A percentile compares a stretch with the other conserved stretches of the same genome.
Conservation (phyloP, 192 early-diverging fungal species). For the Glomus cerebriforme region DNA sequence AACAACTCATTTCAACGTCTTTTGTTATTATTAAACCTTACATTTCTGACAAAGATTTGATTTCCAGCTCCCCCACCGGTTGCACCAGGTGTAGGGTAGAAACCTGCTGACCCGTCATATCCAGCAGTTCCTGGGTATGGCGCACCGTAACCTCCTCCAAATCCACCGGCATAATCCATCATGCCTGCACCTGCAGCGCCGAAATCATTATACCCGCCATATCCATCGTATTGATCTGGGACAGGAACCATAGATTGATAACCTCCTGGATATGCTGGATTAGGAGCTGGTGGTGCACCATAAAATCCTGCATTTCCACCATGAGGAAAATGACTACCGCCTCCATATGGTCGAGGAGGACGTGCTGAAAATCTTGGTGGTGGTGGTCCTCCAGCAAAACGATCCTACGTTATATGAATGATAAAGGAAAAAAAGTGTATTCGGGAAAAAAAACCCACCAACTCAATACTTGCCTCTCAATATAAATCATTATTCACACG, state of each 20-base stretch:
- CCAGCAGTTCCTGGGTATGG: constrained; percentile 18
- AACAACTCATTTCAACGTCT: not conserved
- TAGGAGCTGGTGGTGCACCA: not conserved
- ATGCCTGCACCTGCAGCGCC: constrained; percentile 31
- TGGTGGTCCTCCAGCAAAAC: constrained; percentile 38
- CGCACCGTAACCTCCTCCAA: constrained; percentile 23
- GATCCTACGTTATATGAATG: constrained; percentile 34
- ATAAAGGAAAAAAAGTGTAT: constrained; percentile 8
- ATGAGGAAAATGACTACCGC: constrained; percentile 14
- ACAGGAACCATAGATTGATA: constrained; percentile 19
- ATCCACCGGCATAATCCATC: constrained; percentile 35
- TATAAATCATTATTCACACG: not conserved
- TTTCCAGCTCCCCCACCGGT: constrained; percentile 35
- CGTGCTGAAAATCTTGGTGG: constrained; percentile 30
- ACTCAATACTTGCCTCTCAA: constrained; percentile 23
- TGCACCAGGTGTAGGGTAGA: constrained; percentile 12
- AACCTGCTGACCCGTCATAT: constrained; percentile 25
- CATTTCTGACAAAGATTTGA: constrained; percentile 50
- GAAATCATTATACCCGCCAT: constrained; percentile 29
- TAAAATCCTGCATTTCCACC: constrained; percentile 20
- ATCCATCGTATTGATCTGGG: constrained; percentile 33
- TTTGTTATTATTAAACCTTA: constrained; percentile 28
- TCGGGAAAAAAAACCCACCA: constrained; percentile 34
- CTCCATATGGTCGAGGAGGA: constrained; percentile 24
- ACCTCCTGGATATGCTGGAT: constrained; percentile 5